Base-by-base conservation (phyloP, 495 filamentous ascomycete genomes). In the Xylaria curta region DNA sequence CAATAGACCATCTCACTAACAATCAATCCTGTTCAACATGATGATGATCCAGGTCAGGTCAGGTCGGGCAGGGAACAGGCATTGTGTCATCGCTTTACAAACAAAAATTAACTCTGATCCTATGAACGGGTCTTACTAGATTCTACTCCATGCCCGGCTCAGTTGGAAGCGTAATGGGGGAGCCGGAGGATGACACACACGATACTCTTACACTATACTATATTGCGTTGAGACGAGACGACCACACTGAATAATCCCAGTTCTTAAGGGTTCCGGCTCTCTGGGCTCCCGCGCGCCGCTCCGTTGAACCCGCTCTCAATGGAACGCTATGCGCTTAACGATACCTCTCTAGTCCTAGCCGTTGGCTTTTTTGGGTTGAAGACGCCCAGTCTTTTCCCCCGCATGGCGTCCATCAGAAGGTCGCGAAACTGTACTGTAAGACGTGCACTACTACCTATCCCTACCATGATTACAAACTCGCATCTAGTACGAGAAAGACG, bases 291-390 rank as follows among this genome's bases (percentile, higher is more conserved):
- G 59, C 44, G 68, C 68, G 59, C 68, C 58, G 59, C 56, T 78
- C 54, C 42, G 66, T 71, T 71, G 71, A 75, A 69, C 69, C 74
- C 70, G 70, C 72, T 73, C 71, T 24, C 60, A 63, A 76, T 76
- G 73, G 58, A 70, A 78, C 76, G 66, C 73, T 76, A 58, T 62
- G 72, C 74, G 74, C 74, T 75, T 78, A 76, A 74, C 49, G 74
- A 72, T 76, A 47, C 76, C 76, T 54, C 60, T 78, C 74, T 68
- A 31, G 76, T 74, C 65, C 59, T 78, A 78, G 76, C 31, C 26
- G n/a, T 47, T 69, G 33, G 49, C 68, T 51, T 63, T 66, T 53
- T 33, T 47, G 46, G 36, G 36, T 56, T 56, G 21, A n/a, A 67
- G 13, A 17, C n/a, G 64, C 46, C 49, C 36, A 53, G 44, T 46